Percentiles rank a stretch among this genome's conserved stretches.
These are phyloP conservation scores for Cytidiella melzeri DNA, from an alignment of 768 basidiomycete genomes.

Conservation along the genomic window DNA sequence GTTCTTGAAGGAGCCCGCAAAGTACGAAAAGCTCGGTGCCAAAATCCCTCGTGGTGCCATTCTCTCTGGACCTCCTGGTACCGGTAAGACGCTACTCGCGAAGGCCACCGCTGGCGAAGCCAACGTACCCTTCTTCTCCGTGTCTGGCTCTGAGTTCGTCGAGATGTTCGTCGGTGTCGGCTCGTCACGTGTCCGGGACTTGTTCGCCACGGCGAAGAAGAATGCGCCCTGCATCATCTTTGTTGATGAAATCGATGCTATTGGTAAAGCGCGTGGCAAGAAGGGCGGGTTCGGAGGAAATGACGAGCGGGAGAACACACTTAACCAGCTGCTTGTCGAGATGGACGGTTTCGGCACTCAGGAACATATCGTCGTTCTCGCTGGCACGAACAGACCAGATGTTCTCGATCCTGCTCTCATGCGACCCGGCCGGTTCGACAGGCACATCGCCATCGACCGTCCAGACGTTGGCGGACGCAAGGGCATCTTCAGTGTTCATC, in stretches of 20 bases:
- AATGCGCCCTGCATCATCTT: slow-evolving; percentile 98
- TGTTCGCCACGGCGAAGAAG: slow-evolving; percentile 97
- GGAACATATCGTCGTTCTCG: slow-evolving; percentile 93
- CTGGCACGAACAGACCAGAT: slow-evolving; percentile 95
- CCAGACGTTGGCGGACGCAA: slow-evolving; percentile 92
- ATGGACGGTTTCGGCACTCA: slow-evolving; percentile 99
- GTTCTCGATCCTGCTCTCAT: slow-evolving; percentile 93
- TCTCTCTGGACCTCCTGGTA: slow-evolving; percentile 93
- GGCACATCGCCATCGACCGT: slow-evolving; percentile 91
- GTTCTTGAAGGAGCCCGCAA: slow-evolving; percentile 91
- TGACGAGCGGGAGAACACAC: slow-evolving; percentile 95
- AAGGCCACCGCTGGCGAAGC: slow-evolving; percentile 99
- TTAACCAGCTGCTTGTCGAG: slow-evolving; percentile 96
- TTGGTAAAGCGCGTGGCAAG: slow-evolving; percentile 87
- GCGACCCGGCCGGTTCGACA: slow-evolving; percentile 96
- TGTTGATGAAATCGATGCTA: slow-evolving; percentile 98
- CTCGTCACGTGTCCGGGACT: slow-evolving; percentile 92
- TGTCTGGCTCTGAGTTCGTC: slow-evolving; percentile 98
- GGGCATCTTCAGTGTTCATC: slow-evolving; percentile 92
- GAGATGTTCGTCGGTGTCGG: slow-evolving; percentile 99
- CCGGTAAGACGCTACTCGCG: slow-evolving; percentile 95
- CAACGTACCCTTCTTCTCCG: slow-evolving; percentile 94
- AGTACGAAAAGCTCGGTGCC: slow-evolving; percentile 94
- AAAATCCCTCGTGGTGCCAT: slow-evolving; percentile 97
- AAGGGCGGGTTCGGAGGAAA: slow-evolving; percentile 82